Conservation (phyloP, 73 alveolate genomes). For the Tetrahymena elliotti region DNA sequence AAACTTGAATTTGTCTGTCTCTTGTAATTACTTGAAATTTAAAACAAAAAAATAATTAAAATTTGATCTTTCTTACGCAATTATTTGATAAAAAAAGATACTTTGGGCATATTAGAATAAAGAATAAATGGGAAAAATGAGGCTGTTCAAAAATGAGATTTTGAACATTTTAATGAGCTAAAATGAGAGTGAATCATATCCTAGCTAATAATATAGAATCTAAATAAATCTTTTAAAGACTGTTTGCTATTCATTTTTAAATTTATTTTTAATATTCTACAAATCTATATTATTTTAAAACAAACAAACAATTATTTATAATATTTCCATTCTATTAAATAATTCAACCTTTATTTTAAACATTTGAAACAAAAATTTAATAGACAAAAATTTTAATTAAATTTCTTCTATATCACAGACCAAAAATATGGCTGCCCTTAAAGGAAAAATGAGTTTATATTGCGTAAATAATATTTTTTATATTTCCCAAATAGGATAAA, state of each 20-base stretch:
- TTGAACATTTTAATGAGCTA: neutral
- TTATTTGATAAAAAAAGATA: neutral
- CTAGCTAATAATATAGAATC: neutral
- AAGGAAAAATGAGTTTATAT: neutral
- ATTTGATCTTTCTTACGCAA: neutral
- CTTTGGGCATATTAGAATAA: neutral
- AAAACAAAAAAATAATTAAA: neutral
- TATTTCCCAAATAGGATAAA: neutral
- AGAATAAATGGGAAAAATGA: neutral
- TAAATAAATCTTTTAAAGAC: neutral
- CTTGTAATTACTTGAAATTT: neutral
- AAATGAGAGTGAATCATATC: neutral
- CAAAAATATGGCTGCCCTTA: neutral
- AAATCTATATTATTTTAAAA: too few relatives aligned
- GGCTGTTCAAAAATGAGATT: neutral
- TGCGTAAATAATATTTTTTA: too few relatives aligned
- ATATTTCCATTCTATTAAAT: neutral
- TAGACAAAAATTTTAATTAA: neutral
- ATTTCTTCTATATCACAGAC: neutral
- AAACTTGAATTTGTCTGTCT: neutral
- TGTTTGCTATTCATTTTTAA: neutral
- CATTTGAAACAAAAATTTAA: too few relatives aligned
- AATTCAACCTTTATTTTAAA: neutral
- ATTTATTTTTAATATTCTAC: neutral
- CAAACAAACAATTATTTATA: neutral